phyloP scores from a whole-genome alignment of 163 green algal genomes.

The Volvox carteri region DNA sequence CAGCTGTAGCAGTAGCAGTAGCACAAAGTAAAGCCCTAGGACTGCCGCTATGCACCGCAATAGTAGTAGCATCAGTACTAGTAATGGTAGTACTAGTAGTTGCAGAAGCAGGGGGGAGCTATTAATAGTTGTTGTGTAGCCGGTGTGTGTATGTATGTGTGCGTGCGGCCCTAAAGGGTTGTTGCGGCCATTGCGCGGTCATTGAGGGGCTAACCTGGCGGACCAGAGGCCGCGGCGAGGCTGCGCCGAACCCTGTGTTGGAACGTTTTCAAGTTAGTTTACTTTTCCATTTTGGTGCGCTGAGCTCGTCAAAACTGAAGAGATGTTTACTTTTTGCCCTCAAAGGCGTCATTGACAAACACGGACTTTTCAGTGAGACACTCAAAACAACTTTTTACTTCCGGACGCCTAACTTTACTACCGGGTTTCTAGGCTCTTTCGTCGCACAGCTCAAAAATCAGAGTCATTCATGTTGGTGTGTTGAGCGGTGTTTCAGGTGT shows the following conservation, averaged over 20 bases:
- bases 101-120: background rate
- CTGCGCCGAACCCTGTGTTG: background rate
- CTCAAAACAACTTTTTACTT: too few species aligned
- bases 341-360: too few species aligned
- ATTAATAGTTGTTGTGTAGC: background rate
- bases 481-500: too few species aligned
- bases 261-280: background rate
- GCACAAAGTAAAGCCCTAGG: background rate
- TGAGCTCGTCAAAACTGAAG: background rate
- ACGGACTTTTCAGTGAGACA: too few species aligned
- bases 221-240: background rate
- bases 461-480: too few species aligned
- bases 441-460: too few species aligned
- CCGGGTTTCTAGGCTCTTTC: too few species aligned
- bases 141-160: background rate
- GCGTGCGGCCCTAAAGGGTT: background rate
- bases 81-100: background rate
- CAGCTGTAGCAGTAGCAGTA: background rate
- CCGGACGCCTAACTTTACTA: too few species aligned
- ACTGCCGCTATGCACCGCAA: background rate
- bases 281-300: background rate
- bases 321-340: background rate
- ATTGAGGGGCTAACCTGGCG: too few species aligned
- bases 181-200: too few species aligned
- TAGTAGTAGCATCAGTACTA: background rate